Percentiles rank a stretch among this genome's conserved stretches.
Conservation (phyloP, 345 rosid genomes). For the Geranium rotundifolium region DNA sequence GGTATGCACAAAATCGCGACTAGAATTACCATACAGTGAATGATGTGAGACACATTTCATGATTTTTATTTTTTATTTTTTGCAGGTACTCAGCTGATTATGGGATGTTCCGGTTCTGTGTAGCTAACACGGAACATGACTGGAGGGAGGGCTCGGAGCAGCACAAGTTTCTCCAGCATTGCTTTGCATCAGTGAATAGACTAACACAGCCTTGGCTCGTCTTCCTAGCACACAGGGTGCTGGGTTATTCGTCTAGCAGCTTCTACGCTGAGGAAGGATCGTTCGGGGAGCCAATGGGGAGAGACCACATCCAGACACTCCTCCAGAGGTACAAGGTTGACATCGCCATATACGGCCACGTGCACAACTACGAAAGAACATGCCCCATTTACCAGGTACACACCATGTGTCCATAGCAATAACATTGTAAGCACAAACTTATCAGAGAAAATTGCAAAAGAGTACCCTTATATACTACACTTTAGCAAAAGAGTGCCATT, state of each 20-base stretch:
- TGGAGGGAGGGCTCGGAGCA: slow-evolving; percentile 81
- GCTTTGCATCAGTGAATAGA: slow-evolving; percentile 62
- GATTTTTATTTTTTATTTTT: no score
- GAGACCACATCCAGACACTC: slow-evolving; percentile 67
- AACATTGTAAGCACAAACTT: no score
- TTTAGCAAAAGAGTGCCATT: no score
- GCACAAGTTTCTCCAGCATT: slow-evolving; percentile 44
- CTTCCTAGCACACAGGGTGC: slow-evolving; percentile 63
- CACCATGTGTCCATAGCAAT: not conserved
- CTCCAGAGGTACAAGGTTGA: slow-evolving; percentile 85
- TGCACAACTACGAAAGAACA: slow-evolving; percentile 75
- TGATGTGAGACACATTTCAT: not conserved
- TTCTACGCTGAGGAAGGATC: slow-evolving; percentile 34
- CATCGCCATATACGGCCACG: slow-evolving; percentile 66
- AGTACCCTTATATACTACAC: no score
- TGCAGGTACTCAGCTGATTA: slow-evolving; percentile 58
- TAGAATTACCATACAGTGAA: no score
- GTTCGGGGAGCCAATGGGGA: slow-evolving; percentile 64
- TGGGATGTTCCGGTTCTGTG: slow-evolving; percentile 73
- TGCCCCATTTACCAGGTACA: slow-evolving; percentile 71
- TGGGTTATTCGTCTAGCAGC: slow-evolving; percentile 47
- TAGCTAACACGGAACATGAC: slow-evolving; percentile 73
- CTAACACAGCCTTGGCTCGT: slow-evolving; percentile 79
- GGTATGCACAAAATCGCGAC: slow-evolving; percentile 19
- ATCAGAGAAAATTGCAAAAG: no score